A percentile compares a stretch with the other conserved stretches of the same genome.
Conservation (phyloP, 768 basidiomycete genomes). For the Leccinum aurantiacum region DNA sequence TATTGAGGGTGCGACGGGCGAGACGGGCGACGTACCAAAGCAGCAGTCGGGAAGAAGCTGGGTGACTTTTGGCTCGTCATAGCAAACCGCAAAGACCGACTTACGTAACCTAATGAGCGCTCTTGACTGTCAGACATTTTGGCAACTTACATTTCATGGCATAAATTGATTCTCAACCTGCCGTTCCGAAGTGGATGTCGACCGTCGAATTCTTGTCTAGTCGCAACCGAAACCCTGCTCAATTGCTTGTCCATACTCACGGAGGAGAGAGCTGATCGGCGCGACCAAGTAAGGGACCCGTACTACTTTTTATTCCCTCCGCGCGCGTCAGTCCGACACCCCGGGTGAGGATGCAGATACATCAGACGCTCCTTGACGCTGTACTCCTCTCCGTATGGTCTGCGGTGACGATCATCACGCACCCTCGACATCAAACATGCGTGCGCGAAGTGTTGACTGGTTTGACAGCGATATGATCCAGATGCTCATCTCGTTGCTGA, state of each 20-base stretch:
- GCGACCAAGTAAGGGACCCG: constrained; percentile 59
- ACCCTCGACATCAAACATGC: constrained; percentile 21
- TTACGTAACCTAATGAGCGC: constrained; percentile 16
- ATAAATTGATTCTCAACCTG: no score
- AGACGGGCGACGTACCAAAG: constrained; percentile 26
- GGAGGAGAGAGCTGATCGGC: constrained; percentile 78
- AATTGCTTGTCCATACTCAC: constrained; percentile 82
- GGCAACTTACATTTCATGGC: no score
- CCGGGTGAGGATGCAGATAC: constrained; percentile 52
- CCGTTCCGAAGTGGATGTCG: constrained; percentile 32
- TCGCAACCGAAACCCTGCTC: constrained; percentile 57
- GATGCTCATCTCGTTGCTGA: constrained; percentile 52
- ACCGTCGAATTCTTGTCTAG: constrained; percentile 62
- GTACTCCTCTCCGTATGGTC: constrained; percentile 69
- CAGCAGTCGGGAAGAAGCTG: constrained; percentile 44
- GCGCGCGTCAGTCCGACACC: constrained; percentile 7
- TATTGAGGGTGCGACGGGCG: not conserved
- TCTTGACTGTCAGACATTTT: not conserved
- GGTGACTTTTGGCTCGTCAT: constrained; percentile 34
- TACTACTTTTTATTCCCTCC: not conserved
- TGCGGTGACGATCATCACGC: constrained; percentile 56
- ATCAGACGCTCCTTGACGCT: constrained; percentile 64
- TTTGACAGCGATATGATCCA: constrained; percentile 61
- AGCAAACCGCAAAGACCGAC: constrained; percentile 3
- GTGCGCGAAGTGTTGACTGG: not conserved